Conservation (phyloP, 1,284 basidiomycete species). For the Prillingera fragicola region DNA sequence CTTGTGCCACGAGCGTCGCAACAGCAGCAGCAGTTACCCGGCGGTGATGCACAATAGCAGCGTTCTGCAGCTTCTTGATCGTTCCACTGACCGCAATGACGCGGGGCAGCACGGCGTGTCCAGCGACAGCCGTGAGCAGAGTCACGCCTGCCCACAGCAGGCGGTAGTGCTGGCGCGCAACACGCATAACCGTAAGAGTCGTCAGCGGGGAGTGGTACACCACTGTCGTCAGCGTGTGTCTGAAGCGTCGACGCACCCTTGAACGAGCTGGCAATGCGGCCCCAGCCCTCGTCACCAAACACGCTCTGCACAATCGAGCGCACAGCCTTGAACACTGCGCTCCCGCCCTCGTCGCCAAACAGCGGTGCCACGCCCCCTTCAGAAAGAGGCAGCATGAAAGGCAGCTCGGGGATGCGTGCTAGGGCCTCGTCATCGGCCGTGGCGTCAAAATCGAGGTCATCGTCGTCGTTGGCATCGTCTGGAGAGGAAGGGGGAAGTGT, state of each 20-base stretch:
- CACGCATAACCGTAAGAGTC: slow-evolving; percentile 39
- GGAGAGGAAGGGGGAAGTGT: slow-evolving; percentile 1
- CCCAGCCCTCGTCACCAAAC: slow-evolving; percentile 47
- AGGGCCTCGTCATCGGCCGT: slow-evolving; percentile 29
- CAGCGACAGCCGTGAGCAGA: slow-evolving; percentile 21
- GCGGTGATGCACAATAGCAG: slow-evolving; percentile 39
- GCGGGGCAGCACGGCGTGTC: slow-evolving; percentile 28
- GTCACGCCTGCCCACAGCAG: slow-evolving; percentile 31
- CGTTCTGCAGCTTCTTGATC: slow-evolving; percentile 41
- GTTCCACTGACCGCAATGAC: slow-evolving; percentile 43
- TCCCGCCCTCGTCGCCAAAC: slow-evolving; percentile 22
- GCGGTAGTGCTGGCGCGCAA: slow-evolving; percentile 40
- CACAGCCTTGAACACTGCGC: slow-evolving; percentile 29
- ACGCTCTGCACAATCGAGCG: slow-evolving; percentile 26
- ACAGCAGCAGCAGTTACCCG: slow-evolving; percentile 23
- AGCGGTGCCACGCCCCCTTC: slow-evolving; percentile 2
- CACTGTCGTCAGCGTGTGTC: slow-evolving; percentile 20
- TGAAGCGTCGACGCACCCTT: slow-evolving; percentile 26
- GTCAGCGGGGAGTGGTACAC: slow-evolving; percentile 43
- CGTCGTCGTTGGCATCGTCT: slow-evolving; percentile 12
- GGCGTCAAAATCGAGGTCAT: slow-evolving; percentile 19
- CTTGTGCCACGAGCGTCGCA: slow-evolving; percentile 14
- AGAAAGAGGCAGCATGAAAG: slow-evolving; percentile 29
- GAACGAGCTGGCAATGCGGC: slow-evolving; percentile 37
- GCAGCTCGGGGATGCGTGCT: slow-evolving; percentile 21